Percentiles rank a stretch among this genome's conserved stretches.
These are phyloP conservation scores for Wickerhamiella galacta DNA, from an alignment of 805 yeast species.

Conservation along the genomic window DNA sequence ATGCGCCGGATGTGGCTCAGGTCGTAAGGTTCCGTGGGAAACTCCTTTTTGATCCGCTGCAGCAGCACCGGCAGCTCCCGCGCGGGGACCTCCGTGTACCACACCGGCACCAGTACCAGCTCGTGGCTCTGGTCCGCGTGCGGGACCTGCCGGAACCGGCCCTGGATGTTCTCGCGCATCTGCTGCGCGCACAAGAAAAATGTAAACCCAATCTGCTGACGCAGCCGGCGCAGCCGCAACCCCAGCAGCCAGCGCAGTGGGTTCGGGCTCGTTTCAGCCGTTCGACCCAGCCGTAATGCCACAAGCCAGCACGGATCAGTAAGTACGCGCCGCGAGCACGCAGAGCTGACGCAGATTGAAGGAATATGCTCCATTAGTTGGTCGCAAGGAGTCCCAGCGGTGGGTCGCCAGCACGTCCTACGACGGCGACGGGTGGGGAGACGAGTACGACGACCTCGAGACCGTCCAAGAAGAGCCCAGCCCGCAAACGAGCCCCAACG, in stretches of 20 bases:
- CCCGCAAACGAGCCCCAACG: too few species aligned
- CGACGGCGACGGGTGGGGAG: constrained; percentile 25
- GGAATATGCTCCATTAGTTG: constrained; percentile 6
- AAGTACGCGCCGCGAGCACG: background rate
- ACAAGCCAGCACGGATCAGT: background rate
- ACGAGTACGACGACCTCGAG: constrained; percentile 18
- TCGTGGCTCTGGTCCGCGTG: background rate
- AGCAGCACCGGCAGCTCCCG: constrained; percentile 8
- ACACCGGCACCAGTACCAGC: constrained; percentile 4
- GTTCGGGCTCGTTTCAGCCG: too few species aligned
- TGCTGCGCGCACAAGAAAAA: background rate
- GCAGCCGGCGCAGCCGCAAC: too few species aligned
- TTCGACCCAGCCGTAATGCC: too few species aligned
- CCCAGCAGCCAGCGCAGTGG: too few species aligned
- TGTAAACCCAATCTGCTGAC: background rate
- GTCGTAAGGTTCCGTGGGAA: constrained; percentile 20
- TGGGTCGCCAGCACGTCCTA: constrained; percentile 23
- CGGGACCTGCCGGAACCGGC: constrained; percentile 5
- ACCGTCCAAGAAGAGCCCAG: too few species aligned
- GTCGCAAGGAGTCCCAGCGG: constrained; percentile 19
- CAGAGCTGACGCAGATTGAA: constrained; percentile 1
- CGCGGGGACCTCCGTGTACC: constrained; percentile 9
- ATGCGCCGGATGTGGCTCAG: constrained; percentile 23
- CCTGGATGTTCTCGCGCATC: constrained; percentile 5
- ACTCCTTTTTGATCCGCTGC: constrained; percentile 13